Percentiles rank a stretch among this genome's conserved stretches.
These are phyloP conservation scores for Hebeloma cylindrosporum DNA, from an alignment of 768 basidiomycete genomes.

Conservation along the genomic window DNA sequence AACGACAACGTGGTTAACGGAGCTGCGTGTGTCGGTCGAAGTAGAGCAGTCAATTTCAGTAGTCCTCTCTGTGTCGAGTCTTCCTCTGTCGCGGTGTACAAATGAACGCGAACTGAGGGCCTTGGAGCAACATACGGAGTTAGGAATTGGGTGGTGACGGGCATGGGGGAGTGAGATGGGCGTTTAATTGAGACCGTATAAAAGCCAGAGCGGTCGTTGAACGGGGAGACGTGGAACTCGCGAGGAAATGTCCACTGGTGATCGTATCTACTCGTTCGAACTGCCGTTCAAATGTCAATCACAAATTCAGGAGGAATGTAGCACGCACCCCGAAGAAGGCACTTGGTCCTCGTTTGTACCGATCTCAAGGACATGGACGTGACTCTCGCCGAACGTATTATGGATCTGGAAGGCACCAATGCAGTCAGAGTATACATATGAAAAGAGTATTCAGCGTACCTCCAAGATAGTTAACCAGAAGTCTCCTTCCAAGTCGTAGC, in stretches of 20 bases:
- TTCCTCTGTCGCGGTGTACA: constrained; percentile 28
- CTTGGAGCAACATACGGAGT: constrained; percentile 19
- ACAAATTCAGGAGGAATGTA: background rate
- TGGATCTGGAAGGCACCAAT: constrained; percentile 45
- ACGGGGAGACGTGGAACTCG: constrained; percentile 75
- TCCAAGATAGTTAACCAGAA: constrained; percentile 55
- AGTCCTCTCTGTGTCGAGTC: constrained; percentile 25
- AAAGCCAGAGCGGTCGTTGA: constrained; percentile 68
- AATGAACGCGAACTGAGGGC: constrained; percentile 44
- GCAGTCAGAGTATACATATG: background rate
- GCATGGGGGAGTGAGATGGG: constrained; percentile 41
- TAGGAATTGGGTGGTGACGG: constrained; percentile 7
- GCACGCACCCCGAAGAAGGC: constrained; percentile 32
- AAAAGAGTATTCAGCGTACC: constrained; percentile 33
- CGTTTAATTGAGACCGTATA: constrained; percentile 56
- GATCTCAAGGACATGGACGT: constrained; percentile 54
- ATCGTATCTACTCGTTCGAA: constrained; percentile 48
- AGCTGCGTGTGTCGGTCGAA: constrained; percentile 34
- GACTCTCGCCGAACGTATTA: constrained; percentile 73
- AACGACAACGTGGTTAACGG: constrained; percentile 42
- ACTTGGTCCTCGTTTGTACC: constrained; percentile 43
- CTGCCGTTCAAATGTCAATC: background rate
- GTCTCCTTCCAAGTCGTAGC: constrained; percentile 39
- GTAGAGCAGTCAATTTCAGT: constrained; percentile 55
- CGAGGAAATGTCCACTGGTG: constrained; percentile 68